Base-by-base conservation (phyloP, 2,329 filamentous ascomycete species). In the Colletotrichum tanaceti region DNA sequence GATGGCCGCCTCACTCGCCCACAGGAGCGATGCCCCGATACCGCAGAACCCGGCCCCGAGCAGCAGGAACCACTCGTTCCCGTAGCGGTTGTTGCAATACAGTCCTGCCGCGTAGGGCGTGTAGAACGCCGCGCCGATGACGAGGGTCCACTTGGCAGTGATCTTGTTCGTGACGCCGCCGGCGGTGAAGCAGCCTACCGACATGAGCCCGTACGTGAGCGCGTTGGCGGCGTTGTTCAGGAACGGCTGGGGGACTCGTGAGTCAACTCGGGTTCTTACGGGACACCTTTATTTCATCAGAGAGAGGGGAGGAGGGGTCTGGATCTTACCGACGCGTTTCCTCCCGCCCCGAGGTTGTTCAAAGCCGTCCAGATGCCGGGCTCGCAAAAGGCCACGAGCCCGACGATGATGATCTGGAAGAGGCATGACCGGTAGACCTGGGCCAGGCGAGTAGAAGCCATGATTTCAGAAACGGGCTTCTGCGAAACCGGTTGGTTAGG, bases 11-110 rank as follows among this genome's bases (percentile, higher is more conserved):
- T 81, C 78, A 0, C 77, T 73, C 0, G 78, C 76, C 79, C 79
- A 81, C 11, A 80, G 72, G 0, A 79, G 73, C 0, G 74, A 76
- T 0, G 79, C 80, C 0, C 79, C 79, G 9, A 80, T 63, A 16
- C 81, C 81, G 61, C 81, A 83, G 24, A 77, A 75, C 1, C 75
- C 79, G 0, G 80, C 80, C 1, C 81, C 81, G 13, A 83, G 75
- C 41, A 82, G 75, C 0, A 83, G 77, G 43, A 83, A 79, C 81
- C 81, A 82, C 54, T 81, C 76, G 0, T 77, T 77, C 0, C 80
- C 79, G 59, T 80, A 82, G 1, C 80, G 76, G 67, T 82, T 83
- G 69, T 83, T 83, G 28, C 78, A 75, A 38, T 83, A 83, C 14
- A 84, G 71, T 0, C 80, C 76, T 0, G 81, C 81, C 11, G 79